These are phyloP conservation scores for Plasmodium cynomolgi DNA, from an alignment of 169 alveolate species.

Conservation along the genomic window DNA sequence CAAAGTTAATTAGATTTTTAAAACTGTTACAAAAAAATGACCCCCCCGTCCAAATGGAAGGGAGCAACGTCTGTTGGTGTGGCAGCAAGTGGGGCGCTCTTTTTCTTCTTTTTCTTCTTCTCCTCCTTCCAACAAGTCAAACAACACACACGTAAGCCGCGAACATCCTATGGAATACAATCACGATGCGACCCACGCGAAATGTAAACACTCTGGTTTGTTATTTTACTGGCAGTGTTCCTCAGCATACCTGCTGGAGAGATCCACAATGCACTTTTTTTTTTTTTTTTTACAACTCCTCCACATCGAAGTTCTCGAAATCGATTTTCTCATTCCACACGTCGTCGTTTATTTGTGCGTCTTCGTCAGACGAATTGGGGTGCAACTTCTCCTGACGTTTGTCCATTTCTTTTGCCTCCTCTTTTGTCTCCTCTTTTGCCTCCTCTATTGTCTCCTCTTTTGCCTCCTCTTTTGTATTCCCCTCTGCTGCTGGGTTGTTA, in stretches of 20 bases:
- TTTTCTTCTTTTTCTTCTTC: not conserved
- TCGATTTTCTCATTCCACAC: constrained; percentile 72
- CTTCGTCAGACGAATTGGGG: constrained; percentile 49
- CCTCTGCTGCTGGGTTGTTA: not conserved
- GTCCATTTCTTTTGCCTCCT: not conserved
- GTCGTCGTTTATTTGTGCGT: constrained; percentile 43
- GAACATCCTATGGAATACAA: not conserved
- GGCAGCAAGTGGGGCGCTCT: not conserved
- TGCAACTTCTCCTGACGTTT: constrained; percentile 5
- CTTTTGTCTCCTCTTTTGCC: not conserved
- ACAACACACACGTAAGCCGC: not conserved
- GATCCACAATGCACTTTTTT: not conserved
- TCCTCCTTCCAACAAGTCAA: not conserved
- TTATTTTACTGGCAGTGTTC: not conserved
- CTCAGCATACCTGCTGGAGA: not conserved
- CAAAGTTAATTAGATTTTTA: not conserved
- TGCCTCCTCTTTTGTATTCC: not conserved
- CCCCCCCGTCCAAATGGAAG: not conserved
- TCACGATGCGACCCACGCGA: not conserved
- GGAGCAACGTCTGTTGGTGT: not conserved
- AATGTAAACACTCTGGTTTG: not conserved
- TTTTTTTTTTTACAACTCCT: constrained; percentile 4
- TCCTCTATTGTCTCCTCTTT: no score
- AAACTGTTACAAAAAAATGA: not conserved
- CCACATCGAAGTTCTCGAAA: constrained; percentile 28